Conservation (phyloP, 108 stramenopile species). For the Schizochytrium sp. region DNA sequence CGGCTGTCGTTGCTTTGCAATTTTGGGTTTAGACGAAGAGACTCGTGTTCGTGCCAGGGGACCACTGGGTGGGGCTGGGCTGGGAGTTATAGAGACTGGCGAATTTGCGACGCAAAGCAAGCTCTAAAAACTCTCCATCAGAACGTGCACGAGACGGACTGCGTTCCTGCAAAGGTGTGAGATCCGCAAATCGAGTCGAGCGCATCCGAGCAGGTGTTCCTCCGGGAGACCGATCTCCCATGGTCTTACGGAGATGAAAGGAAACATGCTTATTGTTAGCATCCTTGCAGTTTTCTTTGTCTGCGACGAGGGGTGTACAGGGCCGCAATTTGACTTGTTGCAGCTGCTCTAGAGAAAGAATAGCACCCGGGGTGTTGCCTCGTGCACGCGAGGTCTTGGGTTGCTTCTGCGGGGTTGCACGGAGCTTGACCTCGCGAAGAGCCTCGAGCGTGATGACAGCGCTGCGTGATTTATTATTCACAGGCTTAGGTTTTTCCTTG, state of each 20-base stretch:
- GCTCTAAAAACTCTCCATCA: constrained; percentile 8
- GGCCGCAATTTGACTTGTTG: constrained; percentile 26
- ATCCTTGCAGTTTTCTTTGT: constrained; percentile 37
- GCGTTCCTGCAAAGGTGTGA: not conserved
- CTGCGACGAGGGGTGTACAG: not conserved
- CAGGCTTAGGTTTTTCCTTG: not conserved
- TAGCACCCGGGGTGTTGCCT: constrained; percentile 25
- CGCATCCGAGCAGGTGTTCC: not conserved
- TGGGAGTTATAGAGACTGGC: not conserved
- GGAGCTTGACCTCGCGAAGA: not conserved
- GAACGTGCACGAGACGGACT: constrained; percentile 13
- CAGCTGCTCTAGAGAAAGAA: constrained; percentile 38
- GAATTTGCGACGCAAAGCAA: constrained; percentile 35
- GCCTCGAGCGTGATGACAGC: not conserved
- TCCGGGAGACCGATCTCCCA: not conserved
- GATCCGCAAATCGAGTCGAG: not conserved
- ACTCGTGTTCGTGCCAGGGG: too few species aligned
- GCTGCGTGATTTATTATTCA: not conserved
- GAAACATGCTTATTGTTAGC: not conserved
- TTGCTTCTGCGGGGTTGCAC: not conserved
- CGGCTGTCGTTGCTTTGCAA: too few species aligned
- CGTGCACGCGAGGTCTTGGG: not conserved
- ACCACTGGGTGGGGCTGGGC: too few species aligned
- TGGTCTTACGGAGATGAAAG: constrained; percentile 7
- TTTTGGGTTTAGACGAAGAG: too few species aligned